Evolutionary conservation across 2,329 filamentous ascomycete genomes (phyloP).

Genomic region (Hypoxylon sp.): DNA sequence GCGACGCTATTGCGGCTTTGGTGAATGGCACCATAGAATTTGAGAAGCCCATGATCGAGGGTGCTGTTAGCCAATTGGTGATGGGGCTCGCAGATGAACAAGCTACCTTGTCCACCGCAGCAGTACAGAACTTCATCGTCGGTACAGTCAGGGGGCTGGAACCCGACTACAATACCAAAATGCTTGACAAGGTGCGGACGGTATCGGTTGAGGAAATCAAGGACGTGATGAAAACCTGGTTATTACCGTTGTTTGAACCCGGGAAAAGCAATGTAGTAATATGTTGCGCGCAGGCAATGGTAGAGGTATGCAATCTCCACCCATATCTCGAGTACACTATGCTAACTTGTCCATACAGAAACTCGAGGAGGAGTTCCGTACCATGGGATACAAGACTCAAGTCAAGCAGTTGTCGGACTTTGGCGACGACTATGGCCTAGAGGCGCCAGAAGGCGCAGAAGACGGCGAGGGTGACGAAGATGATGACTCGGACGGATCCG

Average conservation of each 20-base stretch:
- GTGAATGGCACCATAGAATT: slow-evolving; percentile 75
- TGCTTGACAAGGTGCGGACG: slow-evolving; percentile 78
- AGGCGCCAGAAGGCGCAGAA: slow-evolving; percentile 67
- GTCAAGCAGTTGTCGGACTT: slow-evolving; percentile 79
- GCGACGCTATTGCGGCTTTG: slow-evolving; percentile 76
- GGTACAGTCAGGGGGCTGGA: slow-evolving; percentile 80
- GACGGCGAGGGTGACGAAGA: slow-evolving; percentile 37
- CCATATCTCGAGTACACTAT: not conserved
- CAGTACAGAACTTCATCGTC: slow-evolving; percentile 81
- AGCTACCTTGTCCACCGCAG: slow-evolving; percentile 82
- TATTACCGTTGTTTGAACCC: slow-evolving; percentile 82
- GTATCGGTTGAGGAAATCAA: slow-evolving; percentile 81
- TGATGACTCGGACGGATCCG: slow-evolving; percentile 28
- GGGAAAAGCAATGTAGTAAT: slow-evolving; percentile 84
- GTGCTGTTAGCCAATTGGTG: slow-evolving; percentile 89
- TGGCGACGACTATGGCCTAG: slow-evolving; percentile 87
- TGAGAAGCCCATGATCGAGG: slow-evolving; percentile 84
- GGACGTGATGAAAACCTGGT: slow-evolving; percentile 73
- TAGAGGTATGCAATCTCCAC: slow-evolving; percentile 69
- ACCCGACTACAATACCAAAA: slow-evolving; percentile 77
- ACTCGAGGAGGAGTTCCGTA: slow-evolving; percentile 76
- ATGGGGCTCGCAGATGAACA: slow-evolving; percentile 88
- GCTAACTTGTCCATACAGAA: slow-evolving; percentile 57
- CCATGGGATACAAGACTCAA: slow-evolving; percentile 80
- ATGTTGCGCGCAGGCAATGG: slow-evolving; percentile 85